Evolutionary conservation across 2,329 filamentous ascomycete genomes (phyloP).

Genomic region (Aspergillus fructus): DNA sequence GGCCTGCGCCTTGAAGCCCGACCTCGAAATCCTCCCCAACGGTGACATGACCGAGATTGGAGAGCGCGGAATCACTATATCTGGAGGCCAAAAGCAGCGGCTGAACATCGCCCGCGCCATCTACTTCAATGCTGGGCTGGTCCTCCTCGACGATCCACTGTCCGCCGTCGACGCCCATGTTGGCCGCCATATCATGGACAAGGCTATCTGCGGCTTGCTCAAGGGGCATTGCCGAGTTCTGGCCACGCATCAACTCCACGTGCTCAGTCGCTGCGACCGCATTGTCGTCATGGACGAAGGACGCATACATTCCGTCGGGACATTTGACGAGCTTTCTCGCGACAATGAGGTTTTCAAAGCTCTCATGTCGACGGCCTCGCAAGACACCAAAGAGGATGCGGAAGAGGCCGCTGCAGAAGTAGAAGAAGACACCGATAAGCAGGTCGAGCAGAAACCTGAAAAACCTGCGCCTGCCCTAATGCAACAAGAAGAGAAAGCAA

Average conservation of each 20-base stretch:
- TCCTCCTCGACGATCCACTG: conserved; percentile 65
- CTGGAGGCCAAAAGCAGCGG: conserved; percentile 91
- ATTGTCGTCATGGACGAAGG: conserved; percentile 93
- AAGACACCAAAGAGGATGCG: conserved; percentile 51
- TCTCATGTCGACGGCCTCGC: conserved; percentile 77
- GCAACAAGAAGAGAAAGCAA: conserved; percentile 59
- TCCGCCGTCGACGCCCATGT: conserved; percentile 59
- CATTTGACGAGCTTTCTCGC: conserved; percentile 82
- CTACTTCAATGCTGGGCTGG: conserved; percentile 63
- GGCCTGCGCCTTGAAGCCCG: conserved; percentile 79
- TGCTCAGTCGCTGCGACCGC: conserved; percentile 83
- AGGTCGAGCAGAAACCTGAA: neutral
- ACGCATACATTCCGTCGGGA: conserved; percentile 79
- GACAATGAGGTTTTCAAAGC: conserved; percentile 75
- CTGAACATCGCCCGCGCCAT: conserved; percentile 85
- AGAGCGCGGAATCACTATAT: conserved; percentile 91
- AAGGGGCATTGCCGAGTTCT: conserved; percentile 87
- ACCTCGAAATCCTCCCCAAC: conserved; percentile 89
- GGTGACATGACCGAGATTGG: conserved; percentile 91
- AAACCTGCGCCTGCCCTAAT: conserved; percentile 37
- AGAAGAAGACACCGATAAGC: conserved; percentile 6
- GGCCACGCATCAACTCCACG: conserved; percentile 93
- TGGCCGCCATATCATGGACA: conserved; percentile 77
- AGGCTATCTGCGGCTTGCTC: conserved; percentile 85
- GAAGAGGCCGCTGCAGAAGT: conserved; percentile 23